Evolutionary conservation across 2,329 filamentous ascomycete species (phyloP), one percentile per base, ranked within the genome.

Genomic region (Hypoxylon sp.): DNA sequence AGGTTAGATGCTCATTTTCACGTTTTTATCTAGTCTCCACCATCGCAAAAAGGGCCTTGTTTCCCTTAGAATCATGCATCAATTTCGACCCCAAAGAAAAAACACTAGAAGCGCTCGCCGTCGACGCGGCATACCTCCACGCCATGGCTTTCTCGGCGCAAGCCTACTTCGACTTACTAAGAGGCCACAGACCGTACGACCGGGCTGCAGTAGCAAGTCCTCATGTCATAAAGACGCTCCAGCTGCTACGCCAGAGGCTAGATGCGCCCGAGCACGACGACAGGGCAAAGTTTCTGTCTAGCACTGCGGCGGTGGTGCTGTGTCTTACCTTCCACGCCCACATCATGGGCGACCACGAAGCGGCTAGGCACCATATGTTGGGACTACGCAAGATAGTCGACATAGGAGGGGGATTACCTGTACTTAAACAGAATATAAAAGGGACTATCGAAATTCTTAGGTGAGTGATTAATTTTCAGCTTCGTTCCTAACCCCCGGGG

Each of bases 341-440:
- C 24, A 64, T 74, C 8, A 69, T 59, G 0, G 77, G 77, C 3
- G 76, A 82, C 42, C 57, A 59, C 14, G 58, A 73, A 3, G 65
- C 74, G 0, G 77, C 79, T 0, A 71, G 57, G 8, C 72, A 79
- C 19, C 80, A 83, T 57, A 73, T 82, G 59, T 52, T 76, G 22
- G 81, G 81, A 5, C 73, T 83, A 17, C 73, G 74, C 17, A 80
- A 74, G 63, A 80, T 84, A 5, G 74, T 82, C 5, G 65, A 74
- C 17, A 33, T 83, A 31, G 77, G 78, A 57, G 81, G 81, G 2
- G 81, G 81, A 0, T 37, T 82, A 1, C 31, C 13, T 10, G 70
- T 67, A 0, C 78, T 83, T 10, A 70, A 55, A 5, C 46, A 74
- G 6, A 80, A 78, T 24, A 48, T 71, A 22, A 82, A 81, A 52